Percentiles rank a stretch among this genome's conserved stretches.
phyloP scores from a whole-genome alignment of 495 filamentous ascomycete genomes.

The Penicillium turbatum region DNA sequence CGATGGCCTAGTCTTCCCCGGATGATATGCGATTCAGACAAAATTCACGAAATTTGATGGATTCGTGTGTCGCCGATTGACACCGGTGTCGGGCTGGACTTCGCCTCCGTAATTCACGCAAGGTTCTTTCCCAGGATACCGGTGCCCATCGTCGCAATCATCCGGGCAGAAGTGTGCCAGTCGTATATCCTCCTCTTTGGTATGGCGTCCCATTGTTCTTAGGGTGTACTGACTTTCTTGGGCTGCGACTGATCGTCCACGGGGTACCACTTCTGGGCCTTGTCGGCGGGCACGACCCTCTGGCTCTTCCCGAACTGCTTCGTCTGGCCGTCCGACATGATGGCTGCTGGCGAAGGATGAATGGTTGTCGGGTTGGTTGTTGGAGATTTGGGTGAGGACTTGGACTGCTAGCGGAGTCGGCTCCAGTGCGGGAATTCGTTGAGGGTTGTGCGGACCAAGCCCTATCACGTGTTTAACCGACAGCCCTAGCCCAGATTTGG shows the following conservation, averaged over 20 bases:
- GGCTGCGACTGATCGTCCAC: slow-evolving; percentile 85
- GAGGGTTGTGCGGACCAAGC: slow-evolving; percentile 17
- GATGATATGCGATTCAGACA: slow-evolving; percentile 11
- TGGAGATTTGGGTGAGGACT: slow-evolving; percentile 40
- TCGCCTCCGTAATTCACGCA: slow-evolving; percentile 6
- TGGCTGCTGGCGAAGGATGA: slow-evolving; percentile 44
- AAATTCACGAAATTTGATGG: slow-evolving; percentile 1
- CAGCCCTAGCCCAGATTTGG: slow-evolving; percentile 1
- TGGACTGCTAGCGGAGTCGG: slow-evolving; percentile 25
- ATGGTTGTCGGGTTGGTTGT: slow-evolving; percentile 50
- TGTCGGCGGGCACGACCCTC: slow-evolving; percentile 78
- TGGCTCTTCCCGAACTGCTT: slow-evolving; percentile 98
- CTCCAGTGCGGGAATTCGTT: slow-evolving; percentile 13
- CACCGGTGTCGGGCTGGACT: slow-evolving; percentile 1
- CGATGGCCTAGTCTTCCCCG: slow-evolving; percentile 5
- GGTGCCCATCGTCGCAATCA: slow-evolving; percentile 36
- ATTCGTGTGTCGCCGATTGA: slow-evolving; percentile 5
- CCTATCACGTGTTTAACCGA: slow-evolving; percentile 22
- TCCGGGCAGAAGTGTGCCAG: slow-evolving; percentile 21
- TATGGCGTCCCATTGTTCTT: slow-evolving; percentile 10
- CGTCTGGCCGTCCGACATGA: slow-evolving; percentile 71
- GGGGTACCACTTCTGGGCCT: slow-evolving; percentile 99
- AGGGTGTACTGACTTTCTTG: slow-evolving; percentile 74
- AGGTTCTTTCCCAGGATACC: slow-evolving; percentile 16
- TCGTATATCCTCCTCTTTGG: slow-evolving; percentile 16